phyloP scores from a whole-genome alignment of 164 flowering plant species.

The Aristolochia contorta region DNA sequence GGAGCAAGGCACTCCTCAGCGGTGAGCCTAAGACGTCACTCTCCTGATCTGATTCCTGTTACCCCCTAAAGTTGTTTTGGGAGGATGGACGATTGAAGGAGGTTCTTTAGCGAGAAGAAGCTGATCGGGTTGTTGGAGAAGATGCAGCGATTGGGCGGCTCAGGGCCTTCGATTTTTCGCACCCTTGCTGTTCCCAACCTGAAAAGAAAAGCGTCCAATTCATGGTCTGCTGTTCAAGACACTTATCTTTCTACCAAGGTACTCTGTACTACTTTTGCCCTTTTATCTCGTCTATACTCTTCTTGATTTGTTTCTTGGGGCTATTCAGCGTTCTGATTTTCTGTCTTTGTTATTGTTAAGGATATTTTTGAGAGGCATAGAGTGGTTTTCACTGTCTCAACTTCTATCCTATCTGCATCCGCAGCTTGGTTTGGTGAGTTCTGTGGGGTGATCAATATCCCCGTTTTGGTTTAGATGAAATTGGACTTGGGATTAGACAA shows the following conservation, averaged over 20 bases:
- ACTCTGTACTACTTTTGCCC: background rate
- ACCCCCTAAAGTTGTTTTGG: too few relatives aligned
- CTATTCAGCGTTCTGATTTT: slow-evolving; percentile 7
- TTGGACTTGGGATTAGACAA: background rate
- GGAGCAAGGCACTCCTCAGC: too few relatives aligned
- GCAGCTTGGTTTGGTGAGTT: slow-evolving; percentile 57
- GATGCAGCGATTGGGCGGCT: slow-evolving; percentile 43
- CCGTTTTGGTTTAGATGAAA: background rate
- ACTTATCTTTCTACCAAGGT: slow-evolving; percentile 79
- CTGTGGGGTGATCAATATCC: background rate
- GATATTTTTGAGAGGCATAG: slow-evolving; percentile 81
- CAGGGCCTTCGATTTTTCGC: slow-evolving; percentile 23
- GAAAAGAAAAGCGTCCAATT: slow-evolving; percentile 51
- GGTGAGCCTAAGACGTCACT: too few relatives aligned
- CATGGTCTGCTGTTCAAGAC: slow-evolving; percentile 68
- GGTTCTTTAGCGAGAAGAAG: too few relatives aligned
- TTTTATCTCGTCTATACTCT: slow-evolving; percentile 1
- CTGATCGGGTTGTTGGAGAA: background rate
- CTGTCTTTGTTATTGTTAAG: slow-evolving; percentile 20
- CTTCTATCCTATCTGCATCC: slow-evolving; percentile 76
- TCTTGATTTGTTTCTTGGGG: background rate
- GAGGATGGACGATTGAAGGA: too few relatives aligned
- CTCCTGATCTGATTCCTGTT: too few relatives aligned
- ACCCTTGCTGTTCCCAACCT: slow-evolving; percentile 29
- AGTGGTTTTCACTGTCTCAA: slow-evolving; percentile 75